phyloP scores from a whole-genome alignment of 169 alveolate genomes.

The Blepharisma undulans region DNA sequence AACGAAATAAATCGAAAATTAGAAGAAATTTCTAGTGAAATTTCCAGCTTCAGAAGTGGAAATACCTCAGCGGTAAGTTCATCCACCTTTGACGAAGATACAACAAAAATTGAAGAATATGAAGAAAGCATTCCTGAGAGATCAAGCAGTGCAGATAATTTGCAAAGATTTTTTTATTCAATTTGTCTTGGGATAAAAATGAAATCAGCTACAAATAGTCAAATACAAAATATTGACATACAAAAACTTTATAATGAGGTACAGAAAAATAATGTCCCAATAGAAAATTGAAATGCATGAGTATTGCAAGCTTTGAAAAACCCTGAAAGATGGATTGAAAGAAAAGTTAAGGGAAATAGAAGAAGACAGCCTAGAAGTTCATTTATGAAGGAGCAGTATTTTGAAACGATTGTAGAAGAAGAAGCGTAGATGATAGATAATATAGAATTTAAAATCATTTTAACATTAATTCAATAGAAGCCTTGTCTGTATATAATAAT shows the following conservation, averaged over 20 bases:
- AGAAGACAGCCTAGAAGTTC: neutral
- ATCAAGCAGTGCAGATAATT: neutral
- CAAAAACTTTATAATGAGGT: constrained; percentile 17
- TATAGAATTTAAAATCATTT: neutral
- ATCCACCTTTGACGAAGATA: neutral
- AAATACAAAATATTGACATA: neutral
- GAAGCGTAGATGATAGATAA: neutral
- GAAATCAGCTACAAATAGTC: neutral
- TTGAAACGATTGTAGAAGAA: constrained; percentile 21
- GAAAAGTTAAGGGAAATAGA: neutral
- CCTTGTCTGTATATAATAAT: neutral
- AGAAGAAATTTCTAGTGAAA: constrained; percentile 19
- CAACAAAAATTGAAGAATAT: neutral
- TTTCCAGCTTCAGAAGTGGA: constrained; percentile 26
- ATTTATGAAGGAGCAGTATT: neutral
- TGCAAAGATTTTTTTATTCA: constrained; percentile 18
- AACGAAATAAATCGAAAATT: neutral
- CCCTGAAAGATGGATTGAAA: constrained; percentile 15
- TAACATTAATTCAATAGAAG: neutral
- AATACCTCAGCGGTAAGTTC: neutral
- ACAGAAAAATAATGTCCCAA: neutral
- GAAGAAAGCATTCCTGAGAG: neutral
- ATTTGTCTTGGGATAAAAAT: neutral
- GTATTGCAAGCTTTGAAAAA: neutral
- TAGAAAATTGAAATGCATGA: neutral